Base-by-base conservation (phyloP, 306 rosid genomes). In the Cucumis melo region DNA sequence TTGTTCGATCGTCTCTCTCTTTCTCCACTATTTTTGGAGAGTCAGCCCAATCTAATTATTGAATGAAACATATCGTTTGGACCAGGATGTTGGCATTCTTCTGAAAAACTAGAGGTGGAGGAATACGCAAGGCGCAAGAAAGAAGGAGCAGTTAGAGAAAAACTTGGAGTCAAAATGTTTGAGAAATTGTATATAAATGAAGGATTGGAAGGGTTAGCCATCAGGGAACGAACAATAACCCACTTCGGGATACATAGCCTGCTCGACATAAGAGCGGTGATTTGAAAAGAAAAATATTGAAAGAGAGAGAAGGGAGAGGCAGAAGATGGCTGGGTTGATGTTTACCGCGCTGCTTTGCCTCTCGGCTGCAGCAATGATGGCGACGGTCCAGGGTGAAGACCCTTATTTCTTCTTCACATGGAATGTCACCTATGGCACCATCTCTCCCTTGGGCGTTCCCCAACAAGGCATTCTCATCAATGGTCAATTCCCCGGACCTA, bases 381-480 rank as follows among this genome's bases (percentile, higher is more conserved):
- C 65, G 24, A 9, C 24, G 23, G 85, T 80, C 5, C 67, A 9
- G 5, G 81, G 83, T 72, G 98, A 83, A 85, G 97, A 93, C 39
- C 98, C 98, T 74, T 85, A 85, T 61, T 74, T 90, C 3, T 87
- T 7, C 79, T 90, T 86, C 84, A 82, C 87, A 17, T 93, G 98
- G 98, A 83, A 91, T 0, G 78, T 93, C 21, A 88, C 90, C 19
- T 86, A 91, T 50, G 98, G 98, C 17, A 87, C 96, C 39, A 24
- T 90, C 15, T 86, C 97, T 46, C 98, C 97, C 0, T 55, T 89
- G 5, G 98, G 98, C n/a, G 87, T 85, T 0, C 98, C 97, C 0
- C 93, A 91, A 20, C 96, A 91, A 76, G 96, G 81, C 29, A 93
- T 93, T 81, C 96, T 93, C 71, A 91, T 38, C 65, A 93, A 93